Conservation (phyloP, 805 yeast species). For the Zygotorulaspora florentina region DNA sequence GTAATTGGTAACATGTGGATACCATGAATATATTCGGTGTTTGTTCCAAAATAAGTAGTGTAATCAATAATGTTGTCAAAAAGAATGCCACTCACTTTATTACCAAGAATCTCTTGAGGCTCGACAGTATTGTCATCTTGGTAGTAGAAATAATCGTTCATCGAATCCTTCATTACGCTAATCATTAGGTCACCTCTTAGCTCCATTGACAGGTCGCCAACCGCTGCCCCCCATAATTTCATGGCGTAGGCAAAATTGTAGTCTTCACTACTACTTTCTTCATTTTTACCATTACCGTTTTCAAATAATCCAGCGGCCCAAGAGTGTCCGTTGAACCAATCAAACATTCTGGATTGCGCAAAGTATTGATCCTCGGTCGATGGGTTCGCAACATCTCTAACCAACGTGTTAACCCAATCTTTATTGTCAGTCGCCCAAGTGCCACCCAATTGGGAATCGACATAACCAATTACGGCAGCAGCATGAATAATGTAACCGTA, state of each 20-base stretch:
- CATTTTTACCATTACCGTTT: constrained; percentile 34
- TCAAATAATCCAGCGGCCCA: constrained; percentile 69
- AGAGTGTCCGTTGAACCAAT: constrained; percentile 70
- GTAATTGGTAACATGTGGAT: constrained; percentile 70
- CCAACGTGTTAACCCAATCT: constrained; percentile 56
- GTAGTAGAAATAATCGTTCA: constrained; percentile 54
- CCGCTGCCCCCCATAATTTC: constrained; percentile 62
- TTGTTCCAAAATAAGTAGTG: constrained; percentile 65
- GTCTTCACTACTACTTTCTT: constrained; percentile 66
- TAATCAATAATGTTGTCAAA: constrained; percentile 71
- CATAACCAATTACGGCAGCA: constrained; percentile 71
- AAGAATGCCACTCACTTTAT: constrained; percentile 64
- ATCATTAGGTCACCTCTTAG: constrained; percentile 56
- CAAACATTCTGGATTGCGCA: constrained; percentile 64
- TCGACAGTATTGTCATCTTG: constrained; percentile 44
- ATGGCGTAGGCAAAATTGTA: constrained; percentile 64
- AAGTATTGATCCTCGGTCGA: constrained; percentile 47
- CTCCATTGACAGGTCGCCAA: constrained; percentile 49
- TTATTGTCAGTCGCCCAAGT: constrained; percentile 46
- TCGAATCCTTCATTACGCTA: constrained; percentile 49
- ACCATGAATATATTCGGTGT: constrained; percentile 65
- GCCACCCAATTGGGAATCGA: constrained; percentile 44
- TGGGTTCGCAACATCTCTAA: constrained; percentile 69
- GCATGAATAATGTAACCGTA: constrained; percentile 81
- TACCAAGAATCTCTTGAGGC: constrained; percentile 49